These are phyloP conservation scores for Salix arbutifolia DNA, from an alignment of 345 rosid genomes.

Conservation along the genomic window DNA sequence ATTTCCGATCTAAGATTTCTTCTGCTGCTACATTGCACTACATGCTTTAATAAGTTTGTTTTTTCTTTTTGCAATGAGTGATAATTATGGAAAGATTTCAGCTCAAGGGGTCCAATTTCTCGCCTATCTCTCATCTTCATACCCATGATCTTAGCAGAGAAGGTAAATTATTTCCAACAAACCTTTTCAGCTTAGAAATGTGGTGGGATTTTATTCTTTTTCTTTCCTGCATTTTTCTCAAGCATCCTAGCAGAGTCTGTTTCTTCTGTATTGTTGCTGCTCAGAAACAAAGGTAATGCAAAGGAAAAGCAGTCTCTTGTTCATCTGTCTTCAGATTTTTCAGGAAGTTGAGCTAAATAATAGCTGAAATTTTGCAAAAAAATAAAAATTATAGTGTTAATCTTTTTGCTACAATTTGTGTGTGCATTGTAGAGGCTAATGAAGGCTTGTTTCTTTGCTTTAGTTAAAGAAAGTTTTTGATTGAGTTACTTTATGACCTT, in stretches of 20 bases:
- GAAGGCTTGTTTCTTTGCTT: conserved; percentile 23
- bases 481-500: conserved; percentile 32
- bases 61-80: conserved; percentile 17
- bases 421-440: conserved; percentile 10
- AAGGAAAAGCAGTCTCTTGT: background rate
- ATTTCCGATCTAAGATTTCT: conserved; percentile 35
- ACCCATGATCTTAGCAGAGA: conserved; percentile 26
- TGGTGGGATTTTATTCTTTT: background rate
- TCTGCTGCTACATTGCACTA: conserved; percentile 3
- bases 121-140: conserved; percentile 18
- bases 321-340: background rate
- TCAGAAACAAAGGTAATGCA: background rate
- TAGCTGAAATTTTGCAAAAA: background rate
- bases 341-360: background rate
- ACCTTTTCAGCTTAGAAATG: background rate
- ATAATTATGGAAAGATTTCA: conserved; percentile 48
- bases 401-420: background rate
- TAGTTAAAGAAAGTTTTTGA: conserved; percentile 27
- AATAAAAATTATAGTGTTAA: background rate
- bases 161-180: conserved; percentile 32
- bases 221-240: conserved; percentile 9
- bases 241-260: conserved; percentile 10
- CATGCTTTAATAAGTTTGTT: background rate
- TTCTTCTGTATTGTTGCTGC: background rate
- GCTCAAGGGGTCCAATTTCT: conserved; percentile 28